A percentile compares a stretch with the other conserved stretches of the same genome.
Conservation (phyloP, 768 basidiomycete genomes). For the Boletus edulis region DNA sequence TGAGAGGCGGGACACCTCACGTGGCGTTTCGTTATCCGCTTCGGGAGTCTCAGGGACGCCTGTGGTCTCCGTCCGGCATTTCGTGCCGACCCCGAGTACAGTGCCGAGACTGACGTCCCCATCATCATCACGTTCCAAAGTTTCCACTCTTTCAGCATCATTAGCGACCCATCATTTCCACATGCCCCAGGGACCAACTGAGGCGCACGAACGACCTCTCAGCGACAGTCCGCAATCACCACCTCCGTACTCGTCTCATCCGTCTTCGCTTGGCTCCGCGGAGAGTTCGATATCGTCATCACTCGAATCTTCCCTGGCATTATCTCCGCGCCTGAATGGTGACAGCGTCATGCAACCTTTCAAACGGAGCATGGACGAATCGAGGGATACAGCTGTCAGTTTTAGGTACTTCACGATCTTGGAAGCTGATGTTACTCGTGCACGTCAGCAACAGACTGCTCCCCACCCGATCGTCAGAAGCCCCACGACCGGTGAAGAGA, state of each 20-base stretch:
- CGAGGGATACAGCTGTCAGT: slow-evolving; percentile 45
- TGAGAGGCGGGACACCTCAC: slow-evolving; percentile 20
- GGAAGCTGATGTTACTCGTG: slow-evolving; percentile 37
- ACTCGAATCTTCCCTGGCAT: slow-evolving; percentile 10
- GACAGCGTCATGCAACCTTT: slow-evolving; percentile 36
- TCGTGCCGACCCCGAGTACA: slow-evolving; percentile 47
- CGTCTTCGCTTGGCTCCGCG: slow-evolving; percentile 30
- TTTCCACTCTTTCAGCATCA: slow-evolving; percentile 72
- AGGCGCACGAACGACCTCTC: slow-evolving; percentile 13
- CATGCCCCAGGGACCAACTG: slow-evolving; percentile 23
- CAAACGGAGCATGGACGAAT: slow-evolving; percentile 46
- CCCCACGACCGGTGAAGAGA: slow-evolving; percentile 8
- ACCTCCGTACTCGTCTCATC: slow-evolving; percentile 37
- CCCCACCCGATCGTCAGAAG: slow-evolving; percentile 5
- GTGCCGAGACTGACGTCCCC: slow-evolving; percentile 36
- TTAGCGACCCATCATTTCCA: slow-evolving; percentile 56
- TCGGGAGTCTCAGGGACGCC: slow-evolving; percentile 30
- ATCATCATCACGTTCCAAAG: slow-evolving; percentile 38
- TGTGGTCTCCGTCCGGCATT: slow-evolving; percentile 48
- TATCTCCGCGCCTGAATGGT: slow-evolving; percentile 24
- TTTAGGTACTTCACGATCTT: slow-evolving; percentile 46
- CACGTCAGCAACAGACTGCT: slow-evolving; percentile 17
- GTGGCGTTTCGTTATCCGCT: slow-evolving; percentile 17
- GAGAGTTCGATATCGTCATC: slow-evolving; percentile 22
- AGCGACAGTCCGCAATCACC: slow-evolving; percentile 27